Conservation (phyloP, 805 yeast species). For the Ogataea nitratoaversa region DNA sequence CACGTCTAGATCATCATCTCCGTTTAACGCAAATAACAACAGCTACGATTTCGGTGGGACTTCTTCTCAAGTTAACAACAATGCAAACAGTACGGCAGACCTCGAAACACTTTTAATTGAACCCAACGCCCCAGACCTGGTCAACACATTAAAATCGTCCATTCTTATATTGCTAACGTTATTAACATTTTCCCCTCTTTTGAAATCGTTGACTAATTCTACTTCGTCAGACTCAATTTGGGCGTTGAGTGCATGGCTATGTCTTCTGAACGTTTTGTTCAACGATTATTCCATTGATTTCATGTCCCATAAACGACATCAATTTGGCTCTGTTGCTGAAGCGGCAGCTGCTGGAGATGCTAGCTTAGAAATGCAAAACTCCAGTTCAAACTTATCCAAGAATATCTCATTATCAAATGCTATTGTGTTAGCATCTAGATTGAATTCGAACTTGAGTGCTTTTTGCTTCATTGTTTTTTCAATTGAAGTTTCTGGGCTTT, state of each 20-base stretch:
- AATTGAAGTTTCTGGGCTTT: constrained; percentile 63
- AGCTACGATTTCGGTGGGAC: neutral
- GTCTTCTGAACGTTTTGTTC: constrained; percentile 59
- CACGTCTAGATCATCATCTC: constrained; percentile 22
- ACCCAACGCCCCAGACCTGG: constrained; percentile 26
- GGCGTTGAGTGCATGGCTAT: constrained; percentile 82
- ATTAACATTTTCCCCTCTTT: constrained; percentile 80
- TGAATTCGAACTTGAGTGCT: constrained; percentile 67
- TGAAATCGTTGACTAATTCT: constrained; percentile 81
- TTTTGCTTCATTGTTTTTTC: constrained; percentile 78
- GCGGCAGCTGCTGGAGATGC: constrained; percentile 4
- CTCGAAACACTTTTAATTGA: constrained; percentile 23
- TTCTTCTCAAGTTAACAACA: neutral
- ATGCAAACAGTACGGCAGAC: constrained; percentile 9
- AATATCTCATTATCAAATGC: constrained; percentile 83
- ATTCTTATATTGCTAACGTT: constrained; percentile 64
- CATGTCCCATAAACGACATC: constrained; percentile 13
- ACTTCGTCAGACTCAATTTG: constrained; percentile 93
- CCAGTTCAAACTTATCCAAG: constrained; percentile 62
- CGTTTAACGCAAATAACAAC: constrained; percentile 8
- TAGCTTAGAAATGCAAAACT: constrained; percentile 16
- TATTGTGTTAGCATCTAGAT: constrained; percentile 85
- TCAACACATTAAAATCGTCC: constrained; percentile 55
- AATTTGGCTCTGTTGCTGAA: neutral
- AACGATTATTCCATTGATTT: constrained; percentile 63